Evolutionary conservation across 2,329 filamentous ascomycete species (phyloP).

Genomic region (Aureobasidium sp.): DNA sequence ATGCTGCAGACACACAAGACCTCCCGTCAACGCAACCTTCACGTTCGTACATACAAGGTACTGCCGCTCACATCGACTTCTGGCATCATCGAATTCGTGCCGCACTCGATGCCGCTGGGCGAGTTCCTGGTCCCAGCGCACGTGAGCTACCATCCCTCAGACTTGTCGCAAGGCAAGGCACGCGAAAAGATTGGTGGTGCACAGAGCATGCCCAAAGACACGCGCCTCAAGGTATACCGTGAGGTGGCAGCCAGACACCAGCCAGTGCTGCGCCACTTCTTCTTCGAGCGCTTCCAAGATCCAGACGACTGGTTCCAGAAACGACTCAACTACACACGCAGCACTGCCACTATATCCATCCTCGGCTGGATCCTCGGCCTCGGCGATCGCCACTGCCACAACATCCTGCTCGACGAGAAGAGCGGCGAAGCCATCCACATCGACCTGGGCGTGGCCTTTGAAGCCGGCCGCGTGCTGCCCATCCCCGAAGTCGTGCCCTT

Average conservation of each 20-base stretch:
- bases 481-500: constrained; percentile 96
- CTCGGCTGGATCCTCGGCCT: constrained; percentile 88
- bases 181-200: constrained; percentile 72
- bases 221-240: constrained; percentile 67
- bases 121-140: constrained; percentile 91
- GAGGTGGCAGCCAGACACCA: constrained; percentile 76
- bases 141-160: constrained; percentile 74
- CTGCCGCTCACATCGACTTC: constrained; percentile 76
- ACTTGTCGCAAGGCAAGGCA: constrained; percentile 68
- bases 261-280: constrained; percentile 93
- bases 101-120: constrained; percentile 84
- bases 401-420: constrained; percentile 84
- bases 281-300: constrained; percentile 88
- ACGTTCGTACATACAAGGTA: constrained; percentile 95
- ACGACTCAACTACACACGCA: constrained; percentile 83
- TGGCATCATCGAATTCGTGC: constrained; percentile 95
- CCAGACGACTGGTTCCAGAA: constrained; percentile 94
- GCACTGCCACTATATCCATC: constrained; percentile 91
- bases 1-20: constrained; percentile 78
- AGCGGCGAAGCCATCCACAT: constrained; percentile 95
- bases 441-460: constrained; percentile 93
- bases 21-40: constrained; percentile 80
- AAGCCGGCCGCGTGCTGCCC: constrained; percentile 89
- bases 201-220: constrained; percentile 61
- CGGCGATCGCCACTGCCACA: constrained; percentile 92